Evolutionary conservation across 164 flowering plant genomes (phyloP), one percentile per base, ranked within the genome.

Genomic region (Kalanchoe fedtschenkoi): DNA sequence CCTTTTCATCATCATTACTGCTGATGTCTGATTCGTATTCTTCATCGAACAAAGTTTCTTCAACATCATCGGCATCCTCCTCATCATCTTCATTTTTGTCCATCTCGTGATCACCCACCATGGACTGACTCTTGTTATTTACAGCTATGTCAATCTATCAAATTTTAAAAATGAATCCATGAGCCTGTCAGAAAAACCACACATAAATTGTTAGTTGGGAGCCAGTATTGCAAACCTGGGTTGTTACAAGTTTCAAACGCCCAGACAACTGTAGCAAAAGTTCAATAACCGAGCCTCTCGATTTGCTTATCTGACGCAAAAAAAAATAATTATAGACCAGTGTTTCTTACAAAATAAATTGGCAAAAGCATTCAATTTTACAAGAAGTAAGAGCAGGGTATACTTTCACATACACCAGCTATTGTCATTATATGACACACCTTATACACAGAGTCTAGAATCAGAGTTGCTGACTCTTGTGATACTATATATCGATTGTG

Each of bases 191-290:
- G 16, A 3, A 16, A 41, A 58, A 44, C 35, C 5, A 32, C 62
- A 60, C 16, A 61, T 62, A 43, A 24, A 37, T 22, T 24, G 15
- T n/a, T 22, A 34, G 38, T n/a, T 11, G 39, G 35, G n/a, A 17
- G 22, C 17, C 57, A 64, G 26, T 57, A 43, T 43, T 15, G 51
- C 46, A 15, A 34, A 91, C 98, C 96, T 89, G 95, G 65, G 95
- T 81, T 24, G 67, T 75, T 34, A 82, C 78, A 62, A 91, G 90
- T 68, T 89, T 88, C 75, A 91, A 66, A 44, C 96, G 86, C 38
- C 98, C 98, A 22, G 84, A 80, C 60, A 89, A 70, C 69, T 84
- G 89, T 38, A 85, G 44, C 58, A 91, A 71, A 47, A 89, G 77
- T 61, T 83, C 82, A 62, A 81, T 44, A 29, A 84, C 77, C 17